phyloP scores from a whole-genome alignment of 306 rosid species.

The Lathyrus tuberosus region DNA sequence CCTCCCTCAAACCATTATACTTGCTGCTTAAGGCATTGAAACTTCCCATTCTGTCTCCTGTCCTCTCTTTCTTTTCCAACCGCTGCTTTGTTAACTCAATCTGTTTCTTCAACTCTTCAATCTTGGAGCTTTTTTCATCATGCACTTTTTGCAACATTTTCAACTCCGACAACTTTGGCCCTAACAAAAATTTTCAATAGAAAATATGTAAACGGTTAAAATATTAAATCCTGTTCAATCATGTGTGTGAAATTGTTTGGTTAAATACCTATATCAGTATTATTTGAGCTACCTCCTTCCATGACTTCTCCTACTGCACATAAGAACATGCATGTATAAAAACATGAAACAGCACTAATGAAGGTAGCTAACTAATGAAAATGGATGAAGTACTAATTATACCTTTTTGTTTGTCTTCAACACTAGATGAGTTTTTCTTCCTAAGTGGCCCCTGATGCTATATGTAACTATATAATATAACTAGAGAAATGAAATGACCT shows the following conservation, averaged over 20 bases:
- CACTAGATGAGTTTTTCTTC: slow-evolving; percentile 1
- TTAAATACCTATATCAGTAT: slow-evolving; percentile 31
- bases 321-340: neutral
- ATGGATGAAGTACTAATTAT: neutral
- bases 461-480: slow-evolving; percentile 25
- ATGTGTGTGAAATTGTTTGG: neutral
- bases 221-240: neutral
- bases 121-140: slow-evolving; percentile 47
- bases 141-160: slow-evolving; percentile 45
- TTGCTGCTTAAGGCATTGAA: slow-evolving; percentile 44
- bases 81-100: slow-evolving; percentile 46
- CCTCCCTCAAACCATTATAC: slow-evolving; percentile 52
- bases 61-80: slow-evolving; percentile 45
- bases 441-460: slow-evolving; percentile 21
- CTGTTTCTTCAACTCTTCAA: slow-evolving; percentile 54
- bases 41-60: slow-evolving; percentile 47
- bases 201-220: neutral
- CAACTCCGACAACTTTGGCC: slow-evolving; percentile 40
- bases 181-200: slow-evolving; percentile 29
- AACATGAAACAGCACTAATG: neutral
- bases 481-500: neutral
- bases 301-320: slow-evolving; percentile 40
- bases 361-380: neutral
- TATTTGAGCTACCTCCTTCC: slow-evolving; percentile 45
- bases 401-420: slow-evolving; percentile 40